Base-by-base conservation (phyloP, 2,329 filamentous ascomycete species). In the Beauveria medogensis region DNA sequence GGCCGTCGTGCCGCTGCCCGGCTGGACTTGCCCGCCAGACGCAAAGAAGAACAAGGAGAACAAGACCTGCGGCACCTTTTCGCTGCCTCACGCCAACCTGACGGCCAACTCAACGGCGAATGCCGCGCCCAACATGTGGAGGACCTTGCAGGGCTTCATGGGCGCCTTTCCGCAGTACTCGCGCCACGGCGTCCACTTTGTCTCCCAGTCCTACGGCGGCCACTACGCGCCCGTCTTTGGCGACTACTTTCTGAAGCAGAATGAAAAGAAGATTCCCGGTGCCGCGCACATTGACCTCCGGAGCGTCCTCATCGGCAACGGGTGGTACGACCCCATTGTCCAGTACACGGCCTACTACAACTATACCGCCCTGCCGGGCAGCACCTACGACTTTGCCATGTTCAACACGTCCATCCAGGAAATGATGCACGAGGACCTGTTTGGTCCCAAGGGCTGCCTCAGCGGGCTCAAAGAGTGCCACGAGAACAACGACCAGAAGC, bases 181-280 rank as follows among this genome's bases (percentile, higher is more conserved):
- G 34, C 73, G 78, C 62, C 74, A 79, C 52, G 81, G 83, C 14
- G 78, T 90, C 55, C 85, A 86, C 66, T 72, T 90, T 1, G 89
- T 87, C 67, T 80, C 85, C 1, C 86, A 90, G 71, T 87, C 83
- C 69, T 87, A 89, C 70, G 83, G 86, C 28, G 88, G 88, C 5
- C 83, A 85, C 63, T 91, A 89, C 66, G 88, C 85, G 0, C 86
- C 86, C 1, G 78, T 80, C 0, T 87, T 89, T 66, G 81, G 83
- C n/a, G 73, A 74, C 2, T 73, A 79, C 61, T 82, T 80, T 73
- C 79, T 87, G 68, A 69, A 82, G 59, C 85, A 90, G 71, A 91
- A 90, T 63, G 70, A 75, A 12, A 77, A 75, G 62, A 70, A 62
- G 43, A 77, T 80, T 0, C 43, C 59, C 26, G 67, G 69, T 7